phyloP scores from a whole-genome alignment of 2,329 filamentous ascomycete species.

The Endothia cerciana region DNA sequence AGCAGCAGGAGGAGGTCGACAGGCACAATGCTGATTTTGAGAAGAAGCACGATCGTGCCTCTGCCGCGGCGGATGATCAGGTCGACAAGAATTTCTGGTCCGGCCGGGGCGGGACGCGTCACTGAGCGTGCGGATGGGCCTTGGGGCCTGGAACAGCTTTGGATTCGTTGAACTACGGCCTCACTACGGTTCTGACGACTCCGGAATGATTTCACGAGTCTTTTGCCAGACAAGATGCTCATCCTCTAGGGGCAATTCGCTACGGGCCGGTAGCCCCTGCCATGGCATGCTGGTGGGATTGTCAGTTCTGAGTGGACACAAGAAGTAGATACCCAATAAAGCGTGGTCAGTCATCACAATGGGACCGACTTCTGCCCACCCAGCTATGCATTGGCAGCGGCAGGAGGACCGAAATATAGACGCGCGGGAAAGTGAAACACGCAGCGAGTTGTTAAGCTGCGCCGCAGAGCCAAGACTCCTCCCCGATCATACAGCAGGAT shows the following conservation, averaged over 20 bases:
- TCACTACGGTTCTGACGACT: not conserved
- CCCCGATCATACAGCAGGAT: not conserved
- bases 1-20: conserved; percentile 61
- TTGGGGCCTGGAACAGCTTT: conserved; percentile 19
- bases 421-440: not conserved
- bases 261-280: not conserved
- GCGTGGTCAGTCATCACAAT: not conserved
- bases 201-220: not conserved
- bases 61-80: conserved; percentile 49
- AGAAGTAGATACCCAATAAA: not conserved
- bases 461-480: not conserved
- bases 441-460: not conserved
- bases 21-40: conserved; percentile 63
- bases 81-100: conserved; percentile 59
- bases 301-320: not conserved
- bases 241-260: not conserved
- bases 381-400: not conserved
- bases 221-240: not conserved
- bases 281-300: too few species aligned
- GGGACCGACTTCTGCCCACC: not conserved
- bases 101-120: not conserved
- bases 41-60: conserved; percentile 53
- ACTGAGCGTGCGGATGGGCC: conserved; percentile 35
- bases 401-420: not conserved
- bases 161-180: not conserved